Percentiles rank a stretch among this genome's conserved stretches.
Evolutionary conservation across 129 eudicot species (phyloP).

Genomic region (Saposhnikovia divaricata): DNA sequence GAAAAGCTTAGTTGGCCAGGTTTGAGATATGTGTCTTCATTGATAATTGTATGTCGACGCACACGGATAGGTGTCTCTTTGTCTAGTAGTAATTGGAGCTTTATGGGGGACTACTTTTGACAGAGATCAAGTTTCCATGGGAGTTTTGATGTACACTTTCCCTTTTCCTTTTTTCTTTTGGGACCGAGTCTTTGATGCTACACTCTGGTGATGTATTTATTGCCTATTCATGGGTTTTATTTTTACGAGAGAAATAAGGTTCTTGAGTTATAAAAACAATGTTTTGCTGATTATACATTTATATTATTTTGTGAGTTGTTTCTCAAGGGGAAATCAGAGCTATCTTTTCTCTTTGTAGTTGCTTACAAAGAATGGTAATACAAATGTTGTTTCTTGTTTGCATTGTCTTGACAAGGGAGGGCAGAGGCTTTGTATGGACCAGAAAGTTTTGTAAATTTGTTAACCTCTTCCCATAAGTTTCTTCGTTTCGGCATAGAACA

Average conservation of each 20-base stretch:
- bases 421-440: not conserved
- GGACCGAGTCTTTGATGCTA: not conserved
- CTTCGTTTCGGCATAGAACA: not conserved
- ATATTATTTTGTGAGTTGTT: not conserved
- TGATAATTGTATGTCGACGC: not conserved
- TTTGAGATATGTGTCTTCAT: not conserved
- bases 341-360: not conserved
- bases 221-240: not conserved
- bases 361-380: not conserved
- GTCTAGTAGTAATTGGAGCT: not conserved
- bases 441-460: not conserved
- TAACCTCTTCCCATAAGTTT: not conserved
- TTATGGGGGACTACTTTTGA: not conserved
- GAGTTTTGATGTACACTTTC: not conserved
- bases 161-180: not conserved
- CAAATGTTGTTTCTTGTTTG: not conserved
- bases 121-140: not conserved
- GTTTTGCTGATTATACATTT: not conserved
- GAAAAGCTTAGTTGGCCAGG: not conserved
- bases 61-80: not conserved
- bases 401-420: not conserved
- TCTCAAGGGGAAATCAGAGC: not conserved
- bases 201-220: not conserved
- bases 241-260: too few relatives aligned
- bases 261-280: not conserved